Base-by-base conservation (phyloP, 371 early-diverging fungal genomes). In the Gilbertella persicaria region DNA sequence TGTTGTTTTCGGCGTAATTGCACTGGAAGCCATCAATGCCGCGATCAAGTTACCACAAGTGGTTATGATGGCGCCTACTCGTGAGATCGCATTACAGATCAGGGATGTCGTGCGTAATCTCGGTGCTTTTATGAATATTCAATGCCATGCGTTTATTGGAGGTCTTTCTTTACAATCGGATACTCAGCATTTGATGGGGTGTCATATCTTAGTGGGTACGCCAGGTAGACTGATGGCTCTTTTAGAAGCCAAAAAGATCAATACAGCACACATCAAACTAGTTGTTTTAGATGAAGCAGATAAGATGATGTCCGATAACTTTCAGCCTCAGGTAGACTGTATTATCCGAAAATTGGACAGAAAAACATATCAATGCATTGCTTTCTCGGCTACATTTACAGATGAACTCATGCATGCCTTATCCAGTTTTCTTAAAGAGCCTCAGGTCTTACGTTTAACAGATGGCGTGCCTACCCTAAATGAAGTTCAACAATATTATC, bases 201-300 rank as follows among this genome's bases (percentile, higher is more conserved):
- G 90, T 44, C 86, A 83, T 20, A 79, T 98, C 42, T 85, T 93
- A 8, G 90, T 93, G 1, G 98, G 96, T 5, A 96, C 98, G 6
- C 98, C 98, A 2, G 96, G 88, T 59, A 79, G 98, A 45, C 75
- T 98, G 2, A 84, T 83, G 60, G 88, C 92, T 36, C 77, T 95
- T 75, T 80, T 97, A 26, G 67, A 83, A 21, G 64, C 80, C 8
- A 79, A 87, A 2, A 67, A 78, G 36, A 59, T 97, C 16, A 69
- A 71, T 5, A 78, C 89, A 1, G 65, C 71, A 10, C 45, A 84
- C 17, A 81, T 98, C 39, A 89, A 86, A 42, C 74, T 97, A 54
- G 73, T 96, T 19, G 88, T 98, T 24, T 64, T 98, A 45, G 98
- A 98, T 62, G 98, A 98, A 65, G 98, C 98, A 5, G 98, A 98